Conservation (phyloP, 768 basidiomycete species). For the Dioszegia hungarica region DNA sequence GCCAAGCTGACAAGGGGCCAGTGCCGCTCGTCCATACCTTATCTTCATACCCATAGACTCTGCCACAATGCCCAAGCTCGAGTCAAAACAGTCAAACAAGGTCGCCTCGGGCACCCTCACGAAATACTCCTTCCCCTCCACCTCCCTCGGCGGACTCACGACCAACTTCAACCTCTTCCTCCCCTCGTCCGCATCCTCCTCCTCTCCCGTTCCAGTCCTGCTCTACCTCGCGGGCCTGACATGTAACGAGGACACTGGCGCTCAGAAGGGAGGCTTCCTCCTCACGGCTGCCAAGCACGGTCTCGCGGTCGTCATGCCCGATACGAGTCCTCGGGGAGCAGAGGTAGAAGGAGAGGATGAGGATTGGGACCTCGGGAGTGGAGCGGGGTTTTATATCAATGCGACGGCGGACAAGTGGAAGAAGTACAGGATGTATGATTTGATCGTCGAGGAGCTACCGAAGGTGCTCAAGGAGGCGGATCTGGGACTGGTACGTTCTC, state of each 20-base stretch:
- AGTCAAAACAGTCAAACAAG: conserved; percentile 70
- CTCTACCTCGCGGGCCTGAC: conserved; percentile 74
- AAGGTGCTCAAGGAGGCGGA: conserved; percentile 66
- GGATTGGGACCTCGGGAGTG: conserved; percentile 86
- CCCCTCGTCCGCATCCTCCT: conserved; percentile 57
- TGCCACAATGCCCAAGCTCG: conserved; percentile 50
- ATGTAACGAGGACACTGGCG: conserved; percentile 60
- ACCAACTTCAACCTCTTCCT: conserved; percentile 86
- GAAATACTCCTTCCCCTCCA: conserved; percentile 58
- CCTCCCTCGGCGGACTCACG: conserved; percentile 47
- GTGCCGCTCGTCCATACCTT: not conserved
- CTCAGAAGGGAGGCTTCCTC: conserved; percentile 91
- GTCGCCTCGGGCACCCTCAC: conserved; percentile 71
- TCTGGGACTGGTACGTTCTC: conserved; percentile 65
- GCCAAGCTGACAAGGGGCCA: too few species aligned
- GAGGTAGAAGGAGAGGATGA: conserved; percentile 62
- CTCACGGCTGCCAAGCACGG: conserved; percentile 77
- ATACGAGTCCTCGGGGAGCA: conserved; percentile 91
- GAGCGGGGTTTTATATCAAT: conserved; percentile 95
- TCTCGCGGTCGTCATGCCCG: conserved; percentile 88
- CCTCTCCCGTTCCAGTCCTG: conserved; percentile 61
- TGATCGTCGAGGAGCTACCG: conserved; percentile 79
- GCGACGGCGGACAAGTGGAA: conserved; percentile 61
- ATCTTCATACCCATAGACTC: not conserved
- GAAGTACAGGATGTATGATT: conserved; percentile 80